Evolutionary conservation across 192 early-diverging fungal species (phyloP).

Genomic region (Coemansia sp.): DNA sequence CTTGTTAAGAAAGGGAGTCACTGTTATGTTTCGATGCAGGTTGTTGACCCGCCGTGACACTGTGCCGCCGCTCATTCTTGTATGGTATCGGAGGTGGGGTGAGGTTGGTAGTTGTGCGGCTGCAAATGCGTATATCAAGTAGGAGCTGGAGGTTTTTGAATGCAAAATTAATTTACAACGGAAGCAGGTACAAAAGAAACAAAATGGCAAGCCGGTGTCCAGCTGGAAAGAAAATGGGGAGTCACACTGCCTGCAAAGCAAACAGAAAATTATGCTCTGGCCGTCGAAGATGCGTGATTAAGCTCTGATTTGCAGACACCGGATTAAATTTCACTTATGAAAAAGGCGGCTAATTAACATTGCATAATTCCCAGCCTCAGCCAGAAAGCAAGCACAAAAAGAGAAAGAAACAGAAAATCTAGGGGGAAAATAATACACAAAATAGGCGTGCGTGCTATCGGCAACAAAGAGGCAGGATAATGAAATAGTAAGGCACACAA

Average conservation of each 20-base stretch:
- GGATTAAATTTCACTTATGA: neutral
- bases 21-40: slow-evolving; percentile 50
- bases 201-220: no score
- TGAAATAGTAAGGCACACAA: no score
- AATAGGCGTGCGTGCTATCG: neutral
- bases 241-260: neutral
- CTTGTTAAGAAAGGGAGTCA: slow-evolving; percentile 92
- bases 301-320: neutral
- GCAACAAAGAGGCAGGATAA: no score
- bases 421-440: neutral
- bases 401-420: neutral
- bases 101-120: no score
- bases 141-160: no score
- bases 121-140: no score
- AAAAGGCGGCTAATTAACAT: neutral
- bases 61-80: slow-evolving; percentile 21
- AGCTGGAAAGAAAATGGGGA: neutral
- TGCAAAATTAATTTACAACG: no score
- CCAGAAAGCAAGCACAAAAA: slow-evolving; percentile 1
- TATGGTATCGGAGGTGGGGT: no score
- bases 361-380: no score
- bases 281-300: no score
- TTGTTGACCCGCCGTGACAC: slow-evolving; percentile 30
- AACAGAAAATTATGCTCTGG: no score
- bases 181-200: no score